phyloP scores from a whole-genome alignment of 805 yeast species.

The Wickerhamomyces hampshirensis region DNA sequence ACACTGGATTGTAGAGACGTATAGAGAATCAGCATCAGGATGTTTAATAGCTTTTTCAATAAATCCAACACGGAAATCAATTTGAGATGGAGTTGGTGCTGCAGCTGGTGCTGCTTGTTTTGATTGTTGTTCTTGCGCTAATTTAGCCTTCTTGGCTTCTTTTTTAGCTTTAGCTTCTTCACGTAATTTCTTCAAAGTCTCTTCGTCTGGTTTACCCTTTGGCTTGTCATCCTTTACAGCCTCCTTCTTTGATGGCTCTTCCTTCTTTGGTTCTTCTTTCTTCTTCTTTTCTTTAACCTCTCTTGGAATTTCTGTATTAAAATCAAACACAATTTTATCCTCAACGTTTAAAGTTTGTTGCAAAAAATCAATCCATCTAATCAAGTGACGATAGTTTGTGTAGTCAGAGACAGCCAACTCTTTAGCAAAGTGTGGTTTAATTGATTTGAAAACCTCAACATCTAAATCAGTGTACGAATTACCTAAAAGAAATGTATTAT shows the following conservation, averaged over 20 bases:
- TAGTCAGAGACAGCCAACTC: constrained; percentile 51
- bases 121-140: constrained; percentile 32
- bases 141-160: constrained; percentile 50
- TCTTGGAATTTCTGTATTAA: constrained; percentile 62
- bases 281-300: constrained; percentile 59
- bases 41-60: constrained; percentile 95
- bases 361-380: constrained; percentile 89
- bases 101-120: constrained; percentile 54
- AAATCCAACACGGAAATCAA: constrained; percentile 93
- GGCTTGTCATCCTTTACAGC: constrained; percentile 25
- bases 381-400: constrained; percentile 70
- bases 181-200: constrained; percentile 39
- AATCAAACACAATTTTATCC: constrained; percentile 53
- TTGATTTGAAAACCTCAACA: constrained; percentile 59
- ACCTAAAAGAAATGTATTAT: constrained; percentile 67
- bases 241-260: constrained; percentile 30
- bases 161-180: constrained; percentile 60
- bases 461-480: constrained; percentile 68
- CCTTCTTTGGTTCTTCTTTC: constrained; percentile 36
- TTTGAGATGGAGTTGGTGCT: constrained; percentile 75
- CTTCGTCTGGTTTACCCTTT: constrained; percentile 43
- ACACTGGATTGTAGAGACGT: constrained; percentile 93
- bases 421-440: constrained; percentile 52
- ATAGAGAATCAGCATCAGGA: constrained; percentile 95
- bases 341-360: constrained; percentile 60